Evolutionary conservation across 345 rosid species (phyloP).

Genomic region (Odontarrhena argentea): DNA sequence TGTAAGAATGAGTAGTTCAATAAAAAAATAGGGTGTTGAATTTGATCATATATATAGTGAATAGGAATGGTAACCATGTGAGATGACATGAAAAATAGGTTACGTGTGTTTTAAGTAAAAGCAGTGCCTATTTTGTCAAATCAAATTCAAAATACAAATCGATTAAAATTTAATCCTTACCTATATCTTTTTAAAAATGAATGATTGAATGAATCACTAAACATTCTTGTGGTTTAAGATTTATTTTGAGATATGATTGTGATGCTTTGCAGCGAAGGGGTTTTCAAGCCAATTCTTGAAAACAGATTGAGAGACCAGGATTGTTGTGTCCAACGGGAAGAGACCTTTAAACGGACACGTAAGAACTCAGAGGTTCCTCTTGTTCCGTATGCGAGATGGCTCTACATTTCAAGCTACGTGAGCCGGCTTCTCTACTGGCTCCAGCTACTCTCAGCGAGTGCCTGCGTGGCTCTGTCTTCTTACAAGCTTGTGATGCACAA

Average conservation of each 20-base stretch:
- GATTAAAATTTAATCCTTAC: too few relatives aligned
- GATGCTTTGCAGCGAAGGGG: conserved; percentile 23
- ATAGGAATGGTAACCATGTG: too few relatives aligned
- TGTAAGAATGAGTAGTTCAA: too few relatives aligned
- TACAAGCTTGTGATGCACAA: conserved; percentile 71
- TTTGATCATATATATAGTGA: too few relatives aligned
- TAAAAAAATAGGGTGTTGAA: too few relatives aligned
- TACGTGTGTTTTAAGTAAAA: too few relatives aligned
- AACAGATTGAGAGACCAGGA: conserved; percentile 23
- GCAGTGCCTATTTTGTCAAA: too few relatives aligned
- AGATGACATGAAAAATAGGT: too few relatives aligned
- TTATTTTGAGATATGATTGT: not conserved
- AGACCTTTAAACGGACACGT: conserved; percentile 52
- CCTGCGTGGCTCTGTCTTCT: conserved; percentile 70
- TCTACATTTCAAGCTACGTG: conserved; percentile 62
- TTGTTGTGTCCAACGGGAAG: not conserved
- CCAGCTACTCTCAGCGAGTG: conserved; percentile 74
- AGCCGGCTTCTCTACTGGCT: conserved; percentile 87
- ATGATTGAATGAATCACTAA: too few relatives aligned
- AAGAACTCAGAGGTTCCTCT: conserved; percentile 74
- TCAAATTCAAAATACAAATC: too few relatives aligned
- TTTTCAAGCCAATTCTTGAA: conserved; percentile 28
- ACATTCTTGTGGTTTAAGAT: too few relatives aligned
- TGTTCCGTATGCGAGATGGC: conserved; percentile 72
- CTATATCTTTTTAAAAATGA: too few relatives aligned